Base-by-base conservation (phyloP, 176 grass and related monocot genomes). In the Hyparrhenia diplandra region DNA sequence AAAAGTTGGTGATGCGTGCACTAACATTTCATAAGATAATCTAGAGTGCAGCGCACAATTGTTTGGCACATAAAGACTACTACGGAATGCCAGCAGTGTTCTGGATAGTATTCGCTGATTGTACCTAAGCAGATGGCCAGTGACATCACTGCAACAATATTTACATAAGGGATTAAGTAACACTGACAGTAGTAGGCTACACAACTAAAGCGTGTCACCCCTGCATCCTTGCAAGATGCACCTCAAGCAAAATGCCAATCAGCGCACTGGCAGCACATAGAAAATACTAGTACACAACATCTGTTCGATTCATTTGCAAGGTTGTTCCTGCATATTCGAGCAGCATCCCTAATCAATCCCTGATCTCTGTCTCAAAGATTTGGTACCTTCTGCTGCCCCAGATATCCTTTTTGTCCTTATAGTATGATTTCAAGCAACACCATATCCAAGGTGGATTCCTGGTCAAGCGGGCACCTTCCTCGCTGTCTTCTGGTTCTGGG, bases 361-460 rank as follows among this genome's bases (percentile, higher is more conserved):
- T 78, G 16, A 98, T 58, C 70, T 75, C 85, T 20, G 92, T 94
- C 58, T 47, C 88, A 14, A 75, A 81, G 69, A 98, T 49, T 59
- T 82, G 45, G 25, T 98, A 94, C 60, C 80, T 83, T 65, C 87
- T 84, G 82, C 67, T 94, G 72, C 83, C 88, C 85, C 88, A 89
- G 41, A 83, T 81, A 21, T 92, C 69, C 74, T 72, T 75, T 40
- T 89, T 82, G 71, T 91, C 80, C 28, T 84, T 12, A 29, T 67
- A 59, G 79, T 76, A 94, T 36, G 86, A 94, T 31, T 83, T 92
- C 71, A 94, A 85, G 65, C 92, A 94, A 75, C 92, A 98, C 84
- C 87, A 82, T 74, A 94, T 61, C 90, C 95, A 98, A 31, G 92
- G 92, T 67, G 95, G 90, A 57, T 92, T 88, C 45, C 88, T 75